A percentile compares a stretch with the other conserved stretches of the same genome.
Conservation (phyloP, 106 monocot species). For the Dendrobium nobile region DNA sequence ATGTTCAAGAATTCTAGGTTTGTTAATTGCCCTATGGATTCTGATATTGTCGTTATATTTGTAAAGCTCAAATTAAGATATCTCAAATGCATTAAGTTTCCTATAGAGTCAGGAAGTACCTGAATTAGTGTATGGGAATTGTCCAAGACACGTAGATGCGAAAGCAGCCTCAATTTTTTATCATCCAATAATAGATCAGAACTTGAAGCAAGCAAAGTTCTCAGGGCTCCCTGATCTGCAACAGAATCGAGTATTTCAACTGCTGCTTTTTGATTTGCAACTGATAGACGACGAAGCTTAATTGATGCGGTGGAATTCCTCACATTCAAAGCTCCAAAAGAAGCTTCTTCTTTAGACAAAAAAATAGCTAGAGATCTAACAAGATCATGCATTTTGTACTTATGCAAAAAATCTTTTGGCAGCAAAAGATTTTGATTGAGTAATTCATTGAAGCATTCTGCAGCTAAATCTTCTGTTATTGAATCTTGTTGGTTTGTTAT, state of each 20-base stretch:
- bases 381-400: constrained; percentile 37
- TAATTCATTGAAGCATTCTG: constrained; percentile 25
- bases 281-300: neutral
- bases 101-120: constrained; percentile 17
- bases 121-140: neutral
- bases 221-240: neutral
- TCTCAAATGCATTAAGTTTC: constrained; percentile 23
- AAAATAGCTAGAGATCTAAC: constrained; percentile 17
- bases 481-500: neutral
- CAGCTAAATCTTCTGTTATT: constrained; percentile 25
- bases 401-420: too few relatives aligned
- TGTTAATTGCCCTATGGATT: constrained; percentile 21
- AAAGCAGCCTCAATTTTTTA: neutral
- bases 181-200: neutral
- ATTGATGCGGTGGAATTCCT: neutral
- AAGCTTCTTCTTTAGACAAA: constrained; percentile 14
- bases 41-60: constrained; percentile 10
- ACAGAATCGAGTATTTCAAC: neutral
- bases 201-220: constrained; percentile 12
- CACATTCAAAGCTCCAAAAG: neutral
- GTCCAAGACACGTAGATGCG: constrained; percentile 16
- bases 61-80: constrained; percentile 22
- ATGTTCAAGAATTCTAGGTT: constrained; percentile 23
- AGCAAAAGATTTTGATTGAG: constrained; percentile 21
- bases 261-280: neutral